These are phyloP conservation scores for Rhododendron kiyosumense DNA, from an alignment of 148 eudicot species.

Conservation along the genomic window DNA sequence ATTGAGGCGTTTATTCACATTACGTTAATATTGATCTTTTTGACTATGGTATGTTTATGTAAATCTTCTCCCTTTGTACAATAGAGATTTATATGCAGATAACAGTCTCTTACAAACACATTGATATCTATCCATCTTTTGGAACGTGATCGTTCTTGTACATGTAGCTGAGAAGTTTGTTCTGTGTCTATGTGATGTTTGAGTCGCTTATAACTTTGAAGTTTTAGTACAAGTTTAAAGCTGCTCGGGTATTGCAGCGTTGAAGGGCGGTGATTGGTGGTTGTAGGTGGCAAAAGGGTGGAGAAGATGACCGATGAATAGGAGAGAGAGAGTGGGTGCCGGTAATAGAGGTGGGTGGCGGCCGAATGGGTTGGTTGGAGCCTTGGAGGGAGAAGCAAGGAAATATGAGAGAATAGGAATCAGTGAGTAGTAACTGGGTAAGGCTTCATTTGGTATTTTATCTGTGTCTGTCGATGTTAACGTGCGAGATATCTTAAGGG, in stretches of 20 bases:
- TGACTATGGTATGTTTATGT: background rate
- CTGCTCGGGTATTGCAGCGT: background rate
- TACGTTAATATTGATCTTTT: background rate
- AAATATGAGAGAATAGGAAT: background rate
- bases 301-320: no score
- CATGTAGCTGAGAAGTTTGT: background rate
- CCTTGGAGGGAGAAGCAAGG: background rate
- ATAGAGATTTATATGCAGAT: background rate
- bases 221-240: background rate
- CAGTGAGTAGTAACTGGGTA: background rate
- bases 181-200: background rate
- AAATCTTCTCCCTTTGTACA: background rate
- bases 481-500: background rate
- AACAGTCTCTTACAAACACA: background rate
- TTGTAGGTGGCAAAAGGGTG: no score
- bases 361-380: background rate
- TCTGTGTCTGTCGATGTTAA: background rate
- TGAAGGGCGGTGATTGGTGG: background rate
- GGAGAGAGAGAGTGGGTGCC: no score
- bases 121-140: background rate
- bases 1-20: background rate
- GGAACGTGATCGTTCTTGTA: background rate
- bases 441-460: background rate
- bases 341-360: no score
- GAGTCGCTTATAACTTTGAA: background rate